Percentiles rank a stretch among this genome's conserved stretches.
These are phyloP conservation scores for Neurospora intermedia DNA, from an alignment of 495 filamentous ascomycete genomes.

Conservation along the genomic window DNA sequence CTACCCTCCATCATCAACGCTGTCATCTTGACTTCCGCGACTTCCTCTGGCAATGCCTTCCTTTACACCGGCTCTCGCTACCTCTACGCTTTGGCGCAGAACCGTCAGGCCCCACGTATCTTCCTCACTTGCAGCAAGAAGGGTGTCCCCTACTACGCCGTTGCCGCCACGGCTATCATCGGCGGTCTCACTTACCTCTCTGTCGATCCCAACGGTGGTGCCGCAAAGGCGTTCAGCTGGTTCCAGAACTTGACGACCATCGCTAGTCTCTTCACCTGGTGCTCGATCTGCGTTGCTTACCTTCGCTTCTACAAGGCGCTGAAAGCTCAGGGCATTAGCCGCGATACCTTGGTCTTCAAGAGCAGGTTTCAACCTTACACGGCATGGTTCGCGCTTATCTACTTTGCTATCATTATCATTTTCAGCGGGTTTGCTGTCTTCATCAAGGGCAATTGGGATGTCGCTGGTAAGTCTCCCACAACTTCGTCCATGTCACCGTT, in stretches of 20 bases:
- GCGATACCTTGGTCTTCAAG: conserved; percentile 39
- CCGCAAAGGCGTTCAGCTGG: conserved; percentile 42
- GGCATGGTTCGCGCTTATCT: conserved; percentile 37
- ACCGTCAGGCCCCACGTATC: conserved; percentile 47
- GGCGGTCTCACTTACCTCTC: conserved; percentile 41
- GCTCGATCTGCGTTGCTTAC: conserved; percentile 47
- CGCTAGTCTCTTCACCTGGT: conserved; percentile 34
- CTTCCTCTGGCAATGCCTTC: conserved; percentile 58
- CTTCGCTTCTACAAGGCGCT: conserved; percentile 49
- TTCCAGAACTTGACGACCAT: conserved; percentile 41
- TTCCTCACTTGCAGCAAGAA: conserved; percentile 37
- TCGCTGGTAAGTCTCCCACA: not conserved
- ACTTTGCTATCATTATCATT: conserved; percentile 40
- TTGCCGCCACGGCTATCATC: conserved; percentile 38
- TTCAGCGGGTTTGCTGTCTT: conserved; percentile 57
- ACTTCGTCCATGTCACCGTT: conserved; percentile 22
- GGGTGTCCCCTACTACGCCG: conserved; percentile 39
- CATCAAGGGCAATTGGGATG: conserved; percentile 39
- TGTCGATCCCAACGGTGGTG: conserved; percentile 32
- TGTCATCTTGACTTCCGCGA: conserved; percentile 53
- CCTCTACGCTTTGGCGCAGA: conserved; percentile 47
- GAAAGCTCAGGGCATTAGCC: conserved; percentile 35
- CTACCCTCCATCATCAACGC: conserved; percentile 62
- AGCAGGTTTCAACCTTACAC: conserved; percentile 44
- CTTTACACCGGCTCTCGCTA: conserved; percentile 59